Evolutionary conservation across 2,329 filamentous ascomycete genomes (phyloP).

Genomic region (Zarea fungicola): DNA sequence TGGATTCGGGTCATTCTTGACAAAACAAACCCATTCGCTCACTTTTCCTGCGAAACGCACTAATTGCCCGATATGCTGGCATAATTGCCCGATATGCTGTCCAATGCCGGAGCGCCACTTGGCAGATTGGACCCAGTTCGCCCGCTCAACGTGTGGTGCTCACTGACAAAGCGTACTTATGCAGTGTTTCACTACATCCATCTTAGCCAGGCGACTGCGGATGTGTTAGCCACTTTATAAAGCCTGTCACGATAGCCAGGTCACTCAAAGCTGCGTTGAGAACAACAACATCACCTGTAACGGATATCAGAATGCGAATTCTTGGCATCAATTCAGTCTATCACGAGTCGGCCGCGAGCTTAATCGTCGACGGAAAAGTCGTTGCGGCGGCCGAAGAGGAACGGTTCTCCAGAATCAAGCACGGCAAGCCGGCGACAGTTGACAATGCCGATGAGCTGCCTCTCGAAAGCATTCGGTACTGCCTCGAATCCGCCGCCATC

Average conservation of each 20-base stretch:
- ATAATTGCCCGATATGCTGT: too few species aligned
- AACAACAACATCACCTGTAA: not conserved
- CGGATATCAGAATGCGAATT: not conserved
- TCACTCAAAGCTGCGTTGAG: not conserved
- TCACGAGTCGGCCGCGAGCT: not conserved
- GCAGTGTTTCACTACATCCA: too few species aligned
- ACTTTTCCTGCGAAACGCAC: too few species aligned
- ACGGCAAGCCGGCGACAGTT: constrained; percentile 4
- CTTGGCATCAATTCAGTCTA: constrained; percentile 4
- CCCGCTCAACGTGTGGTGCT: too few species aligned
- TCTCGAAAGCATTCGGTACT: constrained; percentile 3
- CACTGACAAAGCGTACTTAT: too few species aligned
- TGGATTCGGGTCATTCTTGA: too few species aligned
- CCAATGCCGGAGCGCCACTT: too few species aligned
- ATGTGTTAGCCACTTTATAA: not conserved
- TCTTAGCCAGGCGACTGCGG: not conserved
- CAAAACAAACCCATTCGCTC: too few species aligned
- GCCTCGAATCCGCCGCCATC: not conserved
- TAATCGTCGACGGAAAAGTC: not conserved
- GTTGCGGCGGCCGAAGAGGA: constrained; percentile 5
- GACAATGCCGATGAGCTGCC: constrained; percentile 6
- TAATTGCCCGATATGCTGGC: too few species aligned
- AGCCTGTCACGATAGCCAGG: not conserved
- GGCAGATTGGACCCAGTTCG: too few species aligned
- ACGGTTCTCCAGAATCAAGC: constrained; percentile 1